Percentiles rank a stretch among this genome's conserved stretches.
Evolutionary conservation across 169 alveolate genomes (phyloP).

Genomic region (Eimeria maxima): DNA sequence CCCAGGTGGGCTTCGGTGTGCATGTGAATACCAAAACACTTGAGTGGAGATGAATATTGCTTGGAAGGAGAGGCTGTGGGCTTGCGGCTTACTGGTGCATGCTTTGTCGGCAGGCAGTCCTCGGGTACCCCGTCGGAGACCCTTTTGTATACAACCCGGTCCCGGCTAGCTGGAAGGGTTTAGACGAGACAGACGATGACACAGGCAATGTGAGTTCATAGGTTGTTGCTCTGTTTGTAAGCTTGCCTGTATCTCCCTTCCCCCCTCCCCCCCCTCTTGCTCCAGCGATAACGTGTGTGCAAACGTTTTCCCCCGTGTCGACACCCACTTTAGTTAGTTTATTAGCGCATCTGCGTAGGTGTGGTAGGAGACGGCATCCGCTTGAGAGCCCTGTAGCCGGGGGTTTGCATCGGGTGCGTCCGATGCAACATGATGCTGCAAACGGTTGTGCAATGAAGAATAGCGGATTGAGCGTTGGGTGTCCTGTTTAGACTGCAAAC

Average conservation of each 20-base stretch:
- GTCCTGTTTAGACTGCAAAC: neutral
- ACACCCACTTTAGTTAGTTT: neutral
- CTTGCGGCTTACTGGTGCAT: neutral
- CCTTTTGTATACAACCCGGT: neutral
- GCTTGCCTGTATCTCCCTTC: neutral
- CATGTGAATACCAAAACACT: neutral
- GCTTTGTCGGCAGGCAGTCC: neutral
- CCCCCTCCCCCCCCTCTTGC: too few species aligned
- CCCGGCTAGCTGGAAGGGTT: slow-evolving; percentile 62
- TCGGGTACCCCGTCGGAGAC: slow-evolving; percentile 17
- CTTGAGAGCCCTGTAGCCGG: too few species aligned
- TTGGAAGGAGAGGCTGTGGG: neutral
- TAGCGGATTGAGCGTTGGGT: neutral
- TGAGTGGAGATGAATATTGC: too few species aligned
- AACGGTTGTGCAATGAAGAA: neutral
- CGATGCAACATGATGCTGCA: neutral
- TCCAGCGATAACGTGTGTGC: neutral
- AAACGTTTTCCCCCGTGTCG: neutral
- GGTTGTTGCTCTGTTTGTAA: neutral
- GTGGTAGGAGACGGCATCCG: too few species aligned
- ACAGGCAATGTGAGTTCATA: neutral
- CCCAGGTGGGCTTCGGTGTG: slow-evolving; percentile 52
- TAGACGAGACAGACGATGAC: neutral
- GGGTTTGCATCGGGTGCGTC: too few species aligned
- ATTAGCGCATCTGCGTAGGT: too few species aligned